phyloP scores from a whole-genome alignment of 2,329 filamentous ascomycete species.

The Trichophyton schoenleinii region DNA sequence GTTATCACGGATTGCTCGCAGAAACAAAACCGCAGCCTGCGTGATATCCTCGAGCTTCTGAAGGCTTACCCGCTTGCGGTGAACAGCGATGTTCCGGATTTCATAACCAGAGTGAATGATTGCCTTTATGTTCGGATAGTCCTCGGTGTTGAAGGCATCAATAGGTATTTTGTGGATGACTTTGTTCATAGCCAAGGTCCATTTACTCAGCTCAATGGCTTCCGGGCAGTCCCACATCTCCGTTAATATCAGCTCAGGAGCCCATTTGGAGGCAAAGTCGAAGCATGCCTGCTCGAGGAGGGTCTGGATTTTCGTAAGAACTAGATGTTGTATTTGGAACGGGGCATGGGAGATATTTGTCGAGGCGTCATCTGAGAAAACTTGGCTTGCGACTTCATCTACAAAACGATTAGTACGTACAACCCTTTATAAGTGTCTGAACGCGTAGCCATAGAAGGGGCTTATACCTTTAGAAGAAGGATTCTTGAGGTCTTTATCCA shows the following conservation, averaged over 20 bases:
- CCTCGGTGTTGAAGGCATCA: not conserved
- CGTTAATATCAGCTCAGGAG: conserved; percentile 20
- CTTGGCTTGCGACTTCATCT: too few species aligned
- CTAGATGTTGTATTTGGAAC: conserved; percentile 26
- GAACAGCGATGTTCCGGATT: not conserved
- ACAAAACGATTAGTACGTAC: too few species aligned
- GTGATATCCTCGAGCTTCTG: not conserved
- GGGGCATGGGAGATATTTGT: conserved; percentile 15
- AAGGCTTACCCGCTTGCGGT: not conserved
- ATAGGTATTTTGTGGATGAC: conserved; percentile 4
- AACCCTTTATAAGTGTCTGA: too few species aligned
- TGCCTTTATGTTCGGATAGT: not conserved
- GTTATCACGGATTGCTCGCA: not conserved
- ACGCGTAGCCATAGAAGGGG: too few species aligned
- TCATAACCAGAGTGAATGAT: not conserved
- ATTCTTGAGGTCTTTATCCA: too few species aligned
- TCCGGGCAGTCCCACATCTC: conserved; percentile 24
- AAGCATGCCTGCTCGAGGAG: conserved; percentile 32
- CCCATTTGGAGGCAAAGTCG: conserved; percentile 25
- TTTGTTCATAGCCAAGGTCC: conserved; percentile 19
- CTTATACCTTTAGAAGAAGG: too few species aligned
- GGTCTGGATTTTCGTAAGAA: conserved; percentile 26
- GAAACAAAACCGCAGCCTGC: not conserved
- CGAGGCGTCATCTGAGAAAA: not conserved
- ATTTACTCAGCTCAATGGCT: conserved; percentile 28